Base-by-base conservation (phyloP, 805 yeast genomes). In the Candida andamanensis region DNA sequence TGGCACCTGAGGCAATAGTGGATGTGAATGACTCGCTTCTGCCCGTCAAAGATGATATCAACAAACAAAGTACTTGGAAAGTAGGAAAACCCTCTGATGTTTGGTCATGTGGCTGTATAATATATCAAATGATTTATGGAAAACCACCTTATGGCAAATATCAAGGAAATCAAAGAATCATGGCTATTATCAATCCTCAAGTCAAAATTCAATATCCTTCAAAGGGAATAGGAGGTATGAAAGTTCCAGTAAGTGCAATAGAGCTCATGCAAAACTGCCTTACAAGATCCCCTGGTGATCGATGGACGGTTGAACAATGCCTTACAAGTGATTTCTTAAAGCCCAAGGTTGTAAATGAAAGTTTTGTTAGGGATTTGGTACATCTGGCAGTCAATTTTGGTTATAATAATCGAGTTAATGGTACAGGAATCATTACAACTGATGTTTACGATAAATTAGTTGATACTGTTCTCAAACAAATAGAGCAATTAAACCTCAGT, bases 41-140 rank as follows among this genome's bases (percentile, higher is more conserved):
- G 35, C 60, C 54, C 1, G 25, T 50, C 23, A 27, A 30, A 24
- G 24, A 24, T 11, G 15, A 26, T n/a, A 36, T 40, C 14, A 35
- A 30, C 7, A 40, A 33, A 4, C 50, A 46, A 29, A 52, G 46
- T 36, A 58, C 75, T 22, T 61, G 80, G 90, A 84, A 76, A 54
- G 95, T 89, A 8, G 97, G 97, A 1, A 81, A 80, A 47, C 95
- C 97, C 0, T 83, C 97, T 2, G 98, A 92, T 60, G 79, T 92
- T 11, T 92, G 98, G 98, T 87, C 97, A 14, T 84, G 95, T 58
- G 98, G 98, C 1, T 87, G 97, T 54, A 90, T 92, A 3, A 66
- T 92, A 1, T 90, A 87, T 57, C 97, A 92, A 55, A 86, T 92
- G 95, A 74, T 89, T 6, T 94, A 92, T 47, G 96, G 96, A 0